Percentiles rank a stretch among this genome's conserved stretches.
phyloP scores from a whole-genome alignment of 1,284 basidiomycete genomes.

The Tilletia indica region DNA sequence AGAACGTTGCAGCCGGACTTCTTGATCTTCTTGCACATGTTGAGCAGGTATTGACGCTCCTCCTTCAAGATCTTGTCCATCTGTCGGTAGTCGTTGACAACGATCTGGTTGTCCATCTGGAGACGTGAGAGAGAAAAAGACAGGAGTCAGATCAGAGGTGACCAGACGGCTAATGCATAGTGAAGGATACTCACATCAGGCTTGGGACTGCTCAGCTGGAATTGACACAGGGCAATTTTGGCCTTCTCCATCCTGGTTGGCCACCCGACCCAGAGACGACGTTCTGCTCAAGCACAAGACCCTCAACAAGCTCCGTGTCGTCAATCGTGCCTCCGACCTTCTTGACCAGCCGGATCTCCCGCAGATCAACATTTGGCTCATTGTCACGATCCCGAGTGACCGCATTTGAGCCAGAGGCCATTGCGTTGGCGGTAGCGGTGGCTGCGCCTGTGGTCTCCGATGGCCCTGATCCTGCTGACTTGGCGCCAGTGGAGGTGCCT shows the following conservation, averaged over 20 bases:
- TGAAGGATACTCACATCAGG: slow-evolving; percentile 72
- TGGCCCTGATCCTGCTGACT: slow-evolving; percentile 4
- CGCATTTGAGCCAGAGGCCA: slow-evolving; percentile 24
- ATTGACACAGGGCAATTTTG: slow-evolving; percentile 97
- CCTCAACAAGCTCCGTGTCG: slow-evolving; percentile 95
- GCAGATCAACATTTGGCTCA: slow-evolving; percentile 86
- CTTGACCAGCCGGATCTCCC: slow-evolving; percentile 94
- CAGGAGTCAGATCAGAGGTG: background rate
- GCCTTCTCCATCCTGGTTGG: slow-evolving; percentile 96
- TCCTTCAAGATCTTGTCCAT: slow-evolving; percentile 99
- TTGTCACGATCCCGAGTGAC: slow-evolving; percentile 28
- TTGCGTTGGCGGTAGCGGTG: slow-evolving; percentile 23
- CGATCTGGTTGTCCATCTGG: slow-evolving; percentile 95
- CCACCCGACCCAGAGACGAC: slow-evolving; percentile 83
- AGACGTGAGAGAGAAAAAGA: background rate
- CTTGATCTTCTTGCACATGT: slow-evolving; percentile 99
- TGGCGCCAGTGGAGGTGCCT: slow-evolving; percentile 8
- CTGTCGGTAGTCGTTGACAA: slow-evolving; percentile 98
- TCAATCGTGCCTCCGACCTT: slow-evolving; percentile 99
- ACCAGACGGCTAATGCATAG: background rate
- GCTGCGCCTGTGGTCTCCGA: slow-evolving; percentile 18
- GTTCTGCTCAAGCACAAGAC: slow-evolving; percentile 93
- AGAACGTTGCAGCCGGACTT: slow-evolving; percentile 99
- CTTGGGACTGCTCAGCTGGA: slow-evolving; percentile 96
- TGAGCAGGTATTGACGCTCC: slow-evolving; percentile 94